Percentiles rank a stretch among this genome's conserved stretches.
Evolutionary conservation across 1,139 yeast species (phyloP).

Genomic region (Yamadazyma trypodendri): DNA sequence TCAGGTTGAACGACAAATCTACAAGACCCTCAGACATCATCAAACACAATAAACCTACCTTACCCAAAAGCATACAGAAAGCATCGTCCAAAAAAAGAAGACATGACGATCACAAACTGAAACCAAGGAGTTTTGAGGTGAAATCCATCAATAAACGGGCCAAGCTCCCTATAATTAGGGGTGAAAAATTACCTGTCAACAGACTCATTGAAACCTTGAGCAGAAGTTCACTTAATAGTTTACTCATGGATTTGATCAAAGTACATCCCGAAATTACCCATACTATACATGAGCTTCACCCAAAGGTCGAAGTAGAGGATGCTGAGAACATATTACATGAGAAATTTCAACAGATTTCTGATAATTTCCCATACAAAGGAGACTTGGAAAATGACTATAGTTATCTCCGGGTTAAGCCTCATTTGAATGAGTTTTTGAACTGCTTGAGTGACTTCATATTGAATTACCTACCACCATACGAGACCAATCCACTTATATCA

Average conservation of each 20-base stretch:
- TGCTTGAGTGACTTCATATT: conserved; percentile 79
- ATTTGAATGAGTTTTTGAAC: conserved; percentile 70
- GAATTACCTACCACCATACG: conserved; percentile 78
- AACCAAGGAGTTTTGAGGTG: conserved; percentile 7
- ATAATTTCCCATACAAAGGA: conserved; percentile 71
- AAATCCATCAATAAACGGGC: conserved; percentile 25
- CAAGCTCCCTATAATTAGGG: conserved; percentile 44
- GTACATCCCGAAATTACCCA: conserved; percentile 61
- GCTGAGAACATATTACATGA: conserved; percentile 50
- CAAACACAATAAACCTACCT: conserved; percentile 6
- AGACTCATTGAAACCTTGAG: conserved; percentile 70
- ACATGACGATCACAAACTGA: conserved; percentile 14
- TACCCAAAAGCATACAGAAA: conserved; percentile 1
- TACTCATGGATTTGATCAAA: conserved; percentile 53
- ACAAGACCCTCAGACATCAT: conserved; percentile 2
- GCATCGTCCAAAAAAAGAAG: conserved; percentile 15
- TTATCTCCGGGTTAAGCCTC: conserved; percentile 76
- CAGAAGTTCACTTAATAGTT: conserved; percentile 49
- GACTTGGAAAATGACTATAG: conserved; percentile 79
- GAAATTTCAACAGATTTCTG: conserved; percentile 46
- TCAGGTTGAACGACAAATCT: conserved; percentile 17
- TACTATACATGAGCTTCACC: conserved; percentile 54
- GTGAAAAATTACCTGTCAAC: conserved; percentile 54
- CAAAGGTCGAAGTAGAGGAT: conserved; percentile 54
- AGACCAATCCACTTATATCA: conserved; percentile 54